Percentiles rank a stretch among this genome's conserved stretches.
These are phyloP conservation scores for Diaporthe ampelina DNA, from an alignment of 2,329 filamentous ascomycete genomes.

Conservation along the genomic window DNA sequence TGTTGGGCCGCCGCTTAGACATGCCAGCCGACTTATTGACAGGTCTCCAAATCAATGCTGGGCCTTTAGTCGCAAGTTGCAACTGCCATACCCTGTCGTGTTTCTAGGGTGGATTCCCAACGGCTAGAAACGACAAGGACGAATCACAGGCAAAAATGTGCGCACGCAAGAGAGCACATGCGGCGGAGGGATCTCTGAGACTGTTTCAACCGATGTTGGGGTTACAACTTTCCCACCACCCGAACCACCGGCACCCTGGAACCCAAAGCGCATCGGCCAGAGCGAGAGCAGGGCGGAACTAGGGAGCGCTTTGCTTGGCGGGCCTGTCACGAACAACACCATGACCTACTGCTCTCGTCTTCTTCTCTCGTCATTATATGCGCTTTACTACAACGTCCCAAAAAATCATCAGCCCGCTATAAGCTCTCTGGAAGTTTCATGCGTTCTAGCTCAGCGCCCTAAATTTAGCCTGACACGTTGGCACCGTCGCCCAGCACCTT, in stretches of 20 bases:
- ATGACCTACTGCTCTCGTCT: constrained; percentile 17
- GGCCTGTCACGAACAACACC: constrained; percentile 14
- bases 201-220: constrained; percentile 33
- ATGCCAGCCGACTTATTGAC: constrained; percentile 28
- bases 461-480: constrained; percentile 27
- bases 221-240: constrained; percentile 33
- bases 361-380: not conserved
- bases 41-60: constrained; percentile 23
- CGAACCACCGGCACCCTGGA: constrained; percentile 26
- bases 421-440: constrained; percentile 23
- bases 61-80: not conserved
- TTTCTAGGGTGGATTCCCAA: constrained; percentile 28
- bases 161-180: constrained; percentile 2
- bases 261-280: constrained; percentile 20
- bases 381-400: not conserved
- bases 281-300: constrained; percentile 26
- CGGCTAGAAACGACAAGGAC: constrained; percentile 29
- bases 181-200: constrained; percentile 28
- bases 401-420: not conserved
- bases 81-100: constrained; percentile 5
- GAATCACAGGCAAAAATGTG: constrained; percentile 23
- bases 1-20: constrained; percentile 28
- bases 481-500: not conserved
- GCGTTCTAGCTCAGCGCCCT: constrained; percentile 17
- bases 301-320: constrained; percentile 9